A percentile compares a stretch with the other conserved stretches of the same genome.
phyloP scores from a whole-genome alignment of 2,329 filamentous ascomycete genomes.

The Lecanicillium sp. region DNA sequence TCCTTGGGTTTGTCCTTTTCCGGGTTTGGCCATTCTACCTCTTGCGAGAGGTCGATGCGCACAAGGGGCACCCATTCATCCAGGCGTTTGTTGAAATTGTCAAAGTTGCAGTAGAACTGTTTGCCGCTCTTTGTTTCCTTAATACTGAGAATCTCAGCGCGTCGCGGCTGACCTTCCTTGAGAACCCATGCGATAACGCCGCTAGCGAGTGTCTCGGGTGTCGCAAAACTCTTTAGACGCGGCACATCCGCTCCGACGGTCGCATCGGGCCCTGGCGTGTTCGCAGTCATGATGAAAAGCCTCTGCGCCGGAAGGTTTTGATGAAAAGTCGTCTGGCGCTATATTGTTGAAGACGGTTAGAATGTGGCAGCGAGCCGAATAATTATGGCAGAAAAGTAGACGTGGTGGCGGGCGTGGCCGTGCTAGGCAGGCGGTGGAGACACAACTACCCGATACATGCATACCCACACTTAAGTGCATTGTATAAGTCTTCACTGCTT shows the following conservation, averaged over 20 bases:
- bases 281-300: conserved; percentile 42
- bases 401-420: conserved; percentile 4
- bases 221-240: conserved; percentile 70
- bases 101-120: conserved; percentile 93
- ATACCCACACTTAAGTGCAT: background rate
- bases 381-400: background rate
- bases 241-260: conserved; percentile 49
- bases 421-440: conserved; percentile 6
- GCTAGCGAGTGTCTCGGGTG: conserved; percentile 64
- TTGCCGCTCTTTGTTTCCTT: conserved; percentile 80
- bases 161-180: conserved; percentile 74
- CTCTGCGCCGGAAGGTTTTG: background rate
- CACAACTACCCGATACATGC: background rate
- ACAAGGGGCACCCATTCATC: conserved; percentile 81
- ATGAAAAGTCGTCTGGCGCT: conserved; percentile 1
- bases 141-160: conserved; percentile 95
- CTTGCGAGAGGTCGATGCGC: conserved; percentile 77
- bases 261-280: conserved; percentile 40
- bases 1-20: conserved; percentile 78
- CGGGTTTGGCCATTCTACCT: conserved; percentile 93
- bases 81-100: conserved; percentile 87
- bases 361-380: background rate
- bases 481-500: background rate
- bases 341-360: background rate
- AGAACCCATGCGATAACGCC: conserved; percentile 54